phyloP scores from a whole-genome alignment of 1,139 yeast species.

The Pichia sp. region DNA sequence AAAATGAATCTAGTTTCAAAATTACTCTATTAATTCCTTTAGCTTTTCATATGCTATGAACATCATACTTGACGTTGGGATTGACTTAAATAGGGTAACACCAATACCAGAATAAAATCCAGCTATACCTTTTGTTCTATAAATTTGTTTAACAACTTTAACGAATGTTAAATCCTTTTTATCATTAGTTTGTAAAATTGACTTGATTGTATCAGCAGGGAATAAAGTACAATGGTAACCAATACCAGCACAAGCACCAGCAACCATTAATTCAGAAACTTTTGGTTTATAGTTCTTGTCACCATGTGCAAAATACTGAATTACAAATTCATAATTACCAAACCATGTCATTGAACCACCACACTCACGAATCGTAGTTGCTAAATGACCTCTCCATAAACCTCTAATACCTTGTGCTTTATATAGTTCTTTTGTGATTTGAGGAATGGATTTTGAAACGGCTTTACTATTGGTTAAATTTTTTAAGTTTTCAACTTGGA shows the following conservation, averaged over 20 bases:
- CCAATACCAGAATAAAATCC: constrained; percentile 84
- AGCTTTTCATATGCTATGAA: constrained; percentile 73
- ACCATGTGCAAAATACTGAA: constrained; percentile 33
- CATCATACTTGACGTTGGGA: constrained; percentile 86
- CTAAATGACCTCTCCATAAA: constrained; percentile 79
- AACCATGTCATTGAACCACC: constrained; percentile 95
- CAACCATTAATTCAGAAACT: constrained; percentile 50
- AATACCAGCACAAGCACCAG: constrained; percentile 87
- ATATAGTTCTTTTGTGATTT: constrained; percentile 41
- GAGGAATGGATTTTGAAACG: constrained; percentile 15
- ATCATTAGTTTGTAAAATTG: constrained; percentile 67
- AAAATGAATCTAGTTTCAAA: too few species aligned
- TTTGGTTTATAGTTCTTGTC: constrained; percentile 30
- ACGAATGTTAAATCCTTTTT: constrained; percentile 22
- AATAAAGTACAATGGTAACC: constrained; percentile 72
- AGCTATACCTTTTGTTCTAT: constrained; percentile 47
- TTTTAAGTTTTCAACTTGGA: constrained; percentile 66
- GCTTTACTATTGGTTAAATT: constrained; percentile 14
- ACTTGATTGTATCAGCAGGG: constrained; percentile 89
- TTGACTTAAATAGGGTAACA: constrained; percentile 71
- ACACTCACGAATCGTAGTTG: constrained; percentile 79
- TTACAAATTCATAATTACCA: constrained; percentile 69
- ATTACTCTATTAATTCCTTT: constrained; percentile 30
- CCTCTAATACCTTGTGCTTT: constrained; percentile 52
- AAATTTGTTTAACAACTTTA: constrained; percentile 35